These are phyloP conservation scores for Rugonectria rugulosa DNA, from an alignment of 2,329 filamentous ascomycete species.

Conservation along the genomic window DNA sequence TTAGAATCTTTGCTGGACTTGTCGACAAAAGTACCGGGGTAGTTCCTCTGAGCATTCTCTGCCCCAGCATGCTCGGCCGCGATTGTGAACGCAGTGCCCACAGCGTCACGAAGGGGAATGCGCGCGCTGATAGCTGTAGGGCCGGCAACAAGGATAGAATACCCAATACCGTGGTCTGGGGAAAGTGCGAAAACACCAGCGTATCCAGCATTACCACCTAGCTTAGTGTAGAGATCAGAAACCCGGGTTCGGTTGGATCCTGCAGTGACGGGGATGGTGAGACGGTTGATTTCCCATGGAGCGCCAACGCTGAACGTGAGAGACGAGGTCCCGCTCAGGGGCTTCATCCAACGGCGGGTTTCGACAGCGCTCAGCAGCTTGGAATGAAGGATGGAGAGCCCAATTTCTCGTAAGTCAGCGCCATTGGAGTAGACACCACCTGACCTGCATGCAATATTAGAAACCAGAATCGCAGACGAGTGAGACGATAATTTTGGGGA, in stretches of 20 bases:
- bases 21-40: slow-evolving; percentile 20
- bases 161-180: slow-evolving; percentile 50
- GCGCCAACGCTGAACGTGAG: slow-evolving; percentile 48
- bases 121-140: not conserved
- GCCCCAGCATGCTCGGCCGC: slow-evolving; percentile 17
- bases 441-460: not conserved
- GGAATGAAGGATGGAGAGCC: not conserved
- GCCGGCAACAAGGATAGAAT: slow-evolving; percentile 26
- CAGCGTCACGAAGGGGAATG: slow-evolving; percentile 9
- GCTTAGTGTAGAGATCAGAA: slow-evolving; percentile 55
- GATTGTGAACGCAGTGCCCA: slow-evolving; percentile 17
- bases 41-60: slow-evolving; percentile 19
- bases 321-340: slow-evolving; percentile 47
- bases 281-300: slow-evolving; percentile 52
- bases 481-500: too few species aligned
- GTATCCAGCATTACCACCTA: slow-evolving; percentile 50
- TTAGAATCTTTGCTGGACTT: not conserved
- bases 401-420: not conserved
- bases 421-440: not conserved
- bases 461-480: not conserved
- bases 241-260: slow-evolving; percentile 43
- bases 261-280: slow-evolving; percentile 37
- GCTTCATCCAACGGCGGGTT: slow-evolving; percentile 51
- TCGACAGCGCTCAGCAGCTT: not conserved
- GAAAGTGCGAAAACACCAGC: slow-evolving; percentile 47